Base-by-base conservation (phyloP, 148 eudicot species). In the Selenicereus undatus region DNA sequence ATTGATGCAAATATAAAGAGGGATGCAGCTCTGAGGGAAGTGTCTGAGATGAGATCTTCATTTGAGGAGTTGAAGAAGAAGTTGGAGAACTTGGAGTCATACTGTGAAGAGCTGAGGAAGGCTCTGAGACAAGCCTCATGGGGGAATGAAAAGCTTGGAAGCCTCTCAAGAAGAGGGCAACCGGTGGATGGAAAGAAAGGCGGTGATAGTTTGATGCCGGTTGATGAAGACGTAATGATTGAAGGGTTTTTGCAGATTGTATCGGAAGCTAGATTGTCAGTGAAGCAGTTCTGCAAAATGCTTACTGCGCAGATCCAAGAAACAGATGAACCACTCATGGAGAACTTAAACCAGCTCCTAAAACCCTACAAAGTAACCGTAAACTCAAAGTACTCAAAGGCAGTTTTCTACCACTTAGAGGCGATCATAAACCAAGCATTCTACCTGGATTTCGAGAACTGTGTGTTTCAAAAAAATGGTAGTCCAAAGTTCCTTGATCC, bases 171-270 rank as follows among this genome's bases (percentile, higher is more conserved):
- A 79, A 68, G 83, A n/a, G 89, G 82, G 35, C 82, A 79, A 26
- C 29, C n/a, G 73, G 75, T 42, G 32, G 77, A 76, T 83, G 84
- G 75, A 17, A 43, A 80, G 74, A 76, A 76, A 24, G 85, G 22
- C 2, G 70, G 71, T 26, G 91, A 86, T 3, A 76, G 68, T 72
- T 29, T 62, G 69, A 88, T 95, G 90, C 94, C 95, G 1, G 98
- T 96, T 18, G 87, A 90, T 43, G 89, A 90, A 35, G 95, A 93
- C 84, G 98, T 87, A 8, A 96, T 96, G 97, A 83, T 90, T 14
- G 99, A 96, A 86, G 99, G 99, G 11, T 96, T 96, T 83, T 60
- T 96, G 88, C 99, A 96, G 77, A 86, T 93, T 48, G 97, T 93
- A 51, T 91, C 98, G 7, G 99, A 96, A 81, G 89, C 99, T 68